Conservation (phyloP, 371 early-diverging fungal genomes). For the Mucor lusitanicus region DNA sequence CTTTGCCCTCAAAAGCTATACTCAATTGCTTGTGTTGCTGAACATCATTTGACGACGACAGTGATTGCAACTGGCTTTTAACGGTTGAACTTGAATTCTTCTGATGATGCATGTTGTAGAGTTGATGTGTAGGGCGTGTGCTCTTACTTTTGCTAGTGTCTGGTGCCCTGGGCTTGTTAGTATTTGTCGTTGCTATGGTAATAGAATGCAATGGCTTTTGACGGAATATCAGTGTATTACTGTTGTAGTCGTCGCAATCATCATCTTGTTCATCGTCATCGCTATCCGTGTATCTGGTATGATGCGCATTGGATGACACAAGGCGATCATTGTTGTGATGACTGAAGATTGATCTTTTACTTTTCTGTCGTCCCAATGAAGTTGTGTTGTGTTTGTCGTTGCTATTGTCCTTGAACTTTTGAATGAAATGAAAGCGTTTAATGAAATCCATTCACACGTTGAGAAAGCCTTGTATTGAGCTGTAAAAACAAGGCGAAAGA, state of each 20-base stretch:
- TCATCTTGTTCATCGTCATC: not conserved
- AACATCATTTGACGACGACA: not conserved
- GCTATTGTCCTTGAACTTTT: not conserved
- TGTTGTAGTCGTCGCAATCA: not conserved
- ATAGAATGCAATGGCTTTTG: not conserved
- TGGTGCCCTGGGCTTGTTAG: not conserved
- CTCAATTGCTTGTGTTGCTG: not conserved
- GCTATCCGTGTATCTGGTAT: not conserved
- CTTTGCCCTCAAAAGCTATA: not conserved
- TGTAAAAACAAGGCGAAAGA: not conserved
- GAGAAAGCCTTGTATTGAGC: not conserved
- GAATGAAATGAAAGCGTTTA: not conserved
- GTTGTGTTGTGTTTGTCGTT: not conserved
- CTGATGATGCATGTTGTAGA: not conserved
- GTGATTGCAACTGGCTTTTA: not conserved
- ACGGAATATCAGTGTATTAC: not conserved
- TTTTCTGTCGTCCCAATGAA: not conserved
- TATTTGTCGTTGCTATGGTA: not conserved
- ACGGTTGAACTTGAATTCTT: not conserved
- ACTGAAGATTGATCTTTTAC: conserved; percentile 6
- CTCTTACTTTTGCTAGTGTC: not conserved
- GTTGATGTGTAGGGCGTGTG: not conserved
- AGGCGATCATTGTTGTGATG: not conserved
- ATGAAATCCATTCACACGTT: not conserved
- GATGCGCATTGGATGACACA: not conserved